Conservation (phyloP, 768 basidiomycete species). For the Rubroboletus pulcherrimus region DNA sequence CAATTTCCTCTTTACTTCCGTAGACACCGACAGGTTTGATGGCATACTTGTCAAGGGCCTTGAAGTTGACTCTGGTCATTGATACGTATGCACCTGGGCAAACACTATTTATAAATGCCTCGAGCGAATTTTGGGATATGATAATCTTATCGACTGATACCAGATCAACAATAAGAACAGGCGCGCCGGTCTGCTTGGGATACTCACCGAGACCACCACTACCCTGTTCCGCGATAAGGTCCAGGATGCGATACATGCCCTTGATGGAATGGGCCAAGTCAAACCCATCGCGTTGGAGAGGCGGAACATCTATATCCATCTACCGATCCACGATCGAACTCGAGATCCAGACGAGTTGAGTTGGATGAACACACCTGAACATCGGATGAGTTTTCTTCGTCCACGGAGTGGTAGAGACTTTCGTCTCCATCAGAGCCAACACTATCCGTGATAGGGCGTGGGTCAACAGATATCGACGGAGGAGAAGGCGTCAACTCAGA, state of each 20-base stretch:
- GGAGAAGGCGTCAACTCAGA: slow-evolving; percentile 7
- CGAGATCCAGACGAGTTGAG: neutral
- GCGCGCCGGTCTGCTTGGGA: neutral
- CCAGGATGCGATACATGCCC: slow-evolving; percentile 52
- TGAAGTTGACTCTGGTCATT: slow-evolving; percentile 56
- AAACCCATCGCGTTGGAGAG: slow-evolving; percentile 5
- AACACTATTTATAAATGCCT: slow-evolving; percentile 44
- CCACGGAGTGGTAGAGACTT: slow-evolving; percentile 14
- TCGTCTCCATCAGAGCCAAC: slow-evolving; percentile 4
- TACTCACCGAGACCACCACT: slow-evolving; percentile 48
- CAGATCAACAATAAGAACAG: neutral
- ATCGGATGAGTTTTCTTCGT: slow-evolving; percentile 2
- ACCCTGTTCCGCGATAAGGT: slow-evolving; percentile 49
- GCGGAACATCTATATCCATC: slow-evolving; percentile 15
- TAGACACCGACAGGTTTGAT: slow-evolving; percentile 56
- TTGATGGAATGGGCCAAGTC: slow-evolving; percentile 33
- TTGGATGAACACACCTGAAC: slow-evolving; percentile 10
- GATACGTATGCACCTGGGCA: slow-evolving; percentile 50
- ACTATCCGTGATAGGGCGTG: neutral
- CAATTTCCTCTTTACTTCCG: slow-evolving; percentile 50
- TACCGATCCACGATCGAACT: neutral
- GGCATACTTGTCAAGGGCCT: slow-evolving; percentile 40
- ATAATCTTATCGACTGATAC: slow-evolving; percentile 57
- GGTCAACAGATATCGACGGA: neutral
- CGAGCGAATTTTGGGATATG: slow-evolving; percentile 50